Base-by-base conservation (phyloP, 2,329 filamentous ascomycete species). In the Xylaria sp. region DNA sequence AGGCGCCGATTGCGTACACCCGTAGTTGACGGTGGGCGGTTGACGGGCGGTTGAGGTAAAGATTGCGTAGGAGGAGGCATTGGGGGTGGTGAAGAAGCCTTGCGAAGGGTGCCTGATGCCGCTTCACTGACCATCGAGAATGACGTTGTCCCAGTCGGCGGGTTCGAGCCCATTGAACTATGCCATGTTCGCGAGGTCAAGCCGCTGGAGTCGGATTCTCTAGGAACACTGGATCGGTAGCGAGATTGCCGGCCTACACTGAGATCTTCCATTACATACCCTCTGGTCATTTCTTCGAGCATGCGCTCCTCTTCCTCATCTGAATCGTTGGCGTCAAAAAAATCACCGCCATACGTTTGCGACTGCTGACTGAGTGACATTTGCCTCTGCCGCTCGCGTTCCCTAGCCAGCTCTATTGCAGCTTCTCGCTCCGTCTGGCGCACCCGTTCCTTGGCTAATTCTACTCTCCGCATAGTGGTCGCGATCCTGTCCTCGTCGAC, bases 201-300 rank as follows among this genome's bases (percentile, higher is more conserved):
- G 15, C 89, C 89, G 82, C 92, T 97, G 0, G 93, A 95, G 78
- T 93, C 92, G 2, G 94, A 96, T 76, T 95, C 91, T 67, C 93
- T 88, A 41, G 92, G 91, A 25, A 93, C 80, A 31, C 90, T 86
- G 18, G 89, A 90, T 74, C 76, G 74, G 23, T 74, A 75, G 20
- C 91, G 93, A 6, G 87, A 87, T 74, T 89, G 87, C 41, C 90
- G 81, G 63, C 89, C 91, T 77, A 94, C 92, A 67, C 93, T 87
- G 76, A 97, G 97, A 66, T 94, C 92, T 65, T 95, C 93, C 76
- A 96, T 90, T 64, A 90, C 88, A 79, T 94, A 95, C 63, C 92
- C 93, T 72, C 88, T 89, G 0, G 93, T 94, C 87, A 98, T 94
- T 78, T 97, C 94, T 70, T 98, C 95, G 58, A 98, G 81, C 63